Percentiles rank a stretch among this genome's conserved stretches.
Evolutionary conservation across 495 filamentous ascomycete species (phyloP).

Genomic region (Hypoxylon perforatum): DNA sequence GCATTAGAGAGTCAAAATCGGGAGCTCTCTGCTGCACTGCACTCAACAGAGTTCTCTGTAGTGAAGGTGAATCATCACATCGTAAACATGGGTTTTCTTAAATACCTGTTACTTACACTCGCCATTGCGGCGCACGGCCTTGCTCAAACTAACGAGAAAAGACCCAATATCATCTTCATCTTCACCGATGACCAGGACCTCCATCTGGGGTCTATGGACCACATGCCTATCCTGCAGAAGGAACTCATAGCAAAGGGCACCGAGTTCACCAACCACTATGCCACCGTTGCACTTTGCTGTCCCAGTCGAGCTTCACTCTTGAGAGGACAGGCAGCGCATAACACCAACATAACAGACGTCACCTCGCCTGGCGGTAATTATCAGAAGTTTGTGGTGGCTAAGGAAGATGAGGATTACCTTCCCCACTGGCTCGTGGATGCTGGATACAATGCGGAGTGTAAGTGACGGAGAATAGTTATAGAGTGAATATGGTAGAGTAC

Average conservation of each 20-base stretch:
- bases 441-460: constrained; percentile 68
- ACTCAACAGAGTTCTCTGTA: no score
- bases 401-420: constrained; percentile 65
- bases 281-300: constrained; percentile 58
- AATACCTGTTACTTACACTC: no score
- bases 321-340: constrained; percentile 68
- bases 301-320: constrained; percentile 63
- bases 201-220: constrained; percentile 56
- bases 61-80: no score
- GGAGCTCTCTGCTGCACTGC: no score
- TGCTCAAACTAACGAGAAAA: no score
- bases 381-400: constrained; percentile 64
- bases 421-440: constrained; percentile 67
- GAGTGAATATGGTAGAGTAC: no score
- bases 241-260: constrained; percentile 57
- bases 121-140: no score
- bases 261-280: constrained; percentile 60
- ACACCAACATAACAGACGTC: constrained; percentile 71
- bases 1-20: no score
- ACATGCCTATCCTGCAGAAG: constrained; percentile 52
- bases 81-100: no score
- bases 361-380: constrained; percentile 63
- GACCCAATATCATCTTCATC: constrained; percentile 65
- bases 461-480: background rate
- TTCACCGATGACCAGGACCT: constrained; percentile 68